Base-by-base conservation (phyloP, 495 filamentous ascomycete species). In the Aspergillus hancockii region DNA sequence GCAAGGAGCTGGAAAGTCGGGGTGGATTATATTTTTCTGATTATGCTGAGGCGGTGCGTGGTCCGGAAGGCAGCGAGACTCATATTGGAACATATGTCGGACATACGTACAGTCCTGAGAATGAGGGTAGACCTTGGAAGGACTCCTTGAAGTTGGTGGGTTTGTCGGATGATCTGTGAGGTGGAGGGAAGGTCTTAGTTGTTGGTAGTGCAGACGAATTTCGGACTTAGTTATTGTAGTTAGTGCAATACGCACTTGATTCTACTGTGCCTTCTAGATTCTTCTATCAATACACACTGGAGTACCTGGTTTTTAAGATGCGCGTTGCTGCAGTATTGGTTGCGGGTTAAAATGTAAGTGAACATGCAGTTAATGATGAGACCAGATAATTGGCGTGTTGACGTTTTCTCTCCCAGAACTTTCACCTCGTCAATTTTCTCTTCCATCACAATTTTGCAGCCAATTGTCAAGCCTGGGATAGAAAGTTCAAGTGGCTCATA, bases 1-100 rank as follows among this genome's bases (percentile, higher is more conserved):
- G 60, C 8, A 73, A 61, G 46, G 68, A 76, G 49, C 67, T 61
- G 61, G 67, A 71, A 49, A 60, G 55, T 4, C 66, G 71, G 25
- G 78, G 79, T 57, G 76, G 81, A 1, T 69, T 72, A 47, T 77
- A 80, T 65, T 64, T 79, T 43, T 73, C 71, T 46, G 71, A 76
- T 25, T 60, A 58, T 49, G 58, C 55, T 16, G 63, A 69, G 55
- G 67, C 70, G 36, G 52, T 49, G n/a, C 62, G 23, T 31, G 63
- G 57, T 36, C 53, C 49, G 0, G 56, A 64, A 23, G 54, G 59
- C 52, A 59, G 50, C 36, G 41, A 55, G 9, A 8, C 14, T 4
- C 12, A 58, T 38, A 52, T 57, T 40, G 67, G 58, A 30, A 72
- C 70, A 28, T 76, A 75, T 63, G 74, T 57, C 9, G 47, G 47